Base-by-base conservation (phyloP, 164 flowering plant species). In the Taxillus chinensis region DNA sequence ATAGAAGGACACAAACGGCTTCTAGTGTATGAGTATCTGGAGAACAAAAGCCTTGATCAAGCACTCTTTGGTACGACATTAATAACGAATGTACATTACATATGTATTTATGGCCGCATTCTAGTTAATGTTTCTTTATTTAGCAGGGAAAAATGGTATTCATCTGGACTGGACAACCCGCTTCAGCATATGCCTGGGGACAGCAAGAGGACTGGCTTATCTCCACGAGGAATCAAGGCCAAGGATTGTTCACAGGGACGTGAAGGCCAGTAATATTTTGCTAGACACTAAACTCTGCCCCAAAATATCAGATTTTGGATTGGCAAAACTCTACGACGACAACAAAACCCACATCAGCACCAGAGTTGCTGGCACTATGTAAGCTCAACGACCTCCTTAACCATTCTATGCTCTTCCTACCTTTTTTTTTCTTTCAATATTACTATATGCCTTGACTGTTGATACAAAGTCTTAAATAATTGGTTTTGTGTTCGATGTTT, bases 231-330 rank as follows among this genome's bases (percentile, higher is more conserved):
- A 86, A 55, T 86, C 92, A 13, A 69, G 85, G 55, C 57, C 76
- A 37, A 68, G 87, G 37, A 83, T 89, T 59, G 83, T 89, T 8
- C 96, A 86, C 60, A 71, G 96, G 63, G 96, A 86, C 72, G 85
- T 89, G 41, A 89, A 86, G 70, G 83, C 96, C n/a, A 84, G 92
- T 62, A 89, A 89, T 65, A 83, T 86, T 68, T 75, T 89, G 41
- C 86, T 86, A 3, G 89, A 86, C 58, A 39, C 79, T 37, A 73
- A 83, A 43, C 80, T 87, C 45, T 61, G 59, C 61, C 83, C 86
- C 39, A 87, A 84, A 67, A 81, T 85, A 43, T 87, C 86, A 12
- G 90, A 85, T 66, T 83, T 85, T 71, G 86, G 88, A 45, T 71
- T 83, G 78, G 93, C 89, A 59, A 85, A 83, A 61, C 75, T 87